phyloP scores from a whole-genome alignment of 176 grass and related monocot species.

The Urochloa ruziziensis region DNA sequence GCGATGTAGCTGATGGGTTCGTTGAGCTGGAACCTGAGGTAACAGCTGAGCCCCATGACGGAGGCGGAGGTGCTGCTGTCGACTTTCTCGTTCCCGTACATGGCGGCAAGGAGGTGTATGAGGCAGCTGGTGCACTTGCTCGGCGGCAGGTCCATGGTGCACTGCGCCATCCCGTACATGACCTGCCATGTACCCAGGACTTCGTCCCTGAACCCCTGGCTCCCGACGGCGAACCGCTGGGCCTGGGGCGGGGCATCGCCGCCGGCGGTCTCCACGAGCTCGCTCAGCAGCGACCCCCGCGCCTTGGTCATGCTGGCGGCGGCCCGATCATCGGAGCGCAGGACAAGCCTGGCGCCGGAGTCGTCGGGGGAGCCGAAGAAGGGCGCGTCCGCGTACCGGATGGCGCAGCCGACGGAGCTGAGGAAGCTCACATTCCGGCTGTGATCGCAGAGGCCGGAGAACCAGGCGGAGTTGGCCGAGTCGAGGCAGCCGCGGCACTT shows the following conservation, averaged over 20 bases:
- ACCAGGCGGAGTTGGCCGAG: too few species aligned
- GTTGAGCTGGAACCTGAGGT: neutral
- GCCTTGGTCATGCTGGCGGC: neutral
- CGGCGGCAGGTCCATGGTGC: constrained; percentile 29
- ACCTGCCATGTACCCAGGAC: neutral
- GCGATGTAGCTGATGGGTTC: neutral
- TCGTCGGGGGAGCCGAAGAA: neutral
- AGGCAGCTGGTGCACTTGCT: neutral
- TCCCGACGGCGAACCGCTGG: neutral
- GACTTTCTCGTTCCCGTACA: too few species aligned
- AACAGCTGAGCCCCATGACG: neutral
- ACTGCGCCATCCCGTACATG: constrained; percentile 42
- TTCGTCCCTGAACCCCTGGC: too few species aligned
- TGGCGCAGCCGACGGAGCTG: neutral
- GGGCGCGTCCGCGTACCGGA: neutral
- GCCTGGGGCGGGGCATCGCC: neutral
- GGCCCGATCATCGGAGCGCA: neutral
- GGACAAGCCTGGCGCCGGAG: neutral
- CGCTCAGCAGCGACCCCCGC: neutral
- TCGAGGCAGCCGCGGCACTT: too few species aligned
- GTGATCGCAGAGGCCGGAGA: neutral
- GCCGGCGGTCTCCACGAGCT: neutral
- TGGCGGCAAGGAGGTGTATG: too few species aligned
- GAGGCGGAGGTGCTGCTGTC: neutral
- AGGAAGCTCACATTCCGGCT: neutral